phyloP scores from a whole-genome alignment of 1,284 basidiomycete species.

The Phellopilus nigrolimitatus region DNA sequence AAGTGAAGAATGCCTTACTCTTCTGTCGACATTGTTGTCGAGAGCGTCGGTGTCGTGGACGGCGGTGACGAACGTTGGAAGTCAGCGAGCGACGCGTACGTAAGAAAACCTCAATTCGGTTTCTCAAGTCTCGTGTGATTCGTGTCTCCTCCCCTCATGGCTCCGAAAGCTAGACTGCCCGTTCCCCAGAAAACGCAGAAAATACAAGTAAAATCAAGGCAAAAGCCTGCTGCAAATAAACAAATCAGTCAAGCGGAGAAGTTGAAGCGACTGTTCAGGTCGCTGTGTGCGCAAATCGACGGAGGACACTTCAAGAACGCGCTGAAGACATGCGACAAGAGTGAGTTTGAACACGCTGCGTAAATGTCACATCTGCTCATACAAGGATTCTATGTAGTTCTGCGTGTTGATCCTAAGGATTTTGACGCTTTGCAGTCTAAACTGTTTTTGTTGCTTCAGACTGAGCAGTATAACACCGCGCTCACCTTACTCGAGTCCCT shows the following conservation, averaged over 20 bases:
- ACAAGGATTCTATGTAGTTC: conserved; percentile 44
- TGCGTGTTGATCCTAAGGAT: conserved; percentile 64
- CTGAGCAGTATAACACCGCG: conserved; percentile 67
- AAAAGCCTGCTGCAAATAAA: conserved; percentile 29
- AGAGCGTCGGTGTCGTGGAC: conserved; percentile 16
- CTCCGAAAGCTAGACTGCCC: conserved; percentile 1
- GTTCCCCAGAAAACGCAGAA: not conserved
- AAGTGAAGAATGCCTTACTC: conserved; percentile 34
- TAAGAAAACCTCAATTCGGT: too few relatives aligned
- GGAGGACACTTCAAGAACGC: conserved; percentile 77
- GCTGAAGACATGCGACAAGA: conserved; percentile 85
- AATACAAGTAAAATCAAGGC: conserved; percentile 13
- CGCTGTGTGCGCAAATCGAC: conserved; percentile 79
- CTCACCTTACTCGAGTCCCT: conserved; percentile 40
- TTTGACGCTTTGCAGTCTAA: conserved; percentile 73
- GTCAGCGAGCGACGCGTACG: too few relatives aligned
- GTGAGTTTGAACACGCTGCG: conserved; percentile 40
- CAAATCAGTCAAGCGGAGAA: conserved; percentile 53
- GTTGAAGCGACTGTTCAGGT: conserved; percentile 68
- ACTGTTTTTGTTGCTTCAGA: conserved; percentile 78
- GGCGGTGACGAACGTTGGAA: conserved; percentile 18
- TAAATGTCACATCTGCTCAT: not conserved
- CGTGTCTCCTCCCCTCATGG: conserved; percentile 7
- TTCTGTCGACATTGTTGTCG: conserved; percentile 46
- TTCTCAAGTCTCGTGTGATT: too few relatives aligned